Conservation (phyloP, 2,329 filamentous ascomycete genomes). For the Myriangium duriaei region DNA sequence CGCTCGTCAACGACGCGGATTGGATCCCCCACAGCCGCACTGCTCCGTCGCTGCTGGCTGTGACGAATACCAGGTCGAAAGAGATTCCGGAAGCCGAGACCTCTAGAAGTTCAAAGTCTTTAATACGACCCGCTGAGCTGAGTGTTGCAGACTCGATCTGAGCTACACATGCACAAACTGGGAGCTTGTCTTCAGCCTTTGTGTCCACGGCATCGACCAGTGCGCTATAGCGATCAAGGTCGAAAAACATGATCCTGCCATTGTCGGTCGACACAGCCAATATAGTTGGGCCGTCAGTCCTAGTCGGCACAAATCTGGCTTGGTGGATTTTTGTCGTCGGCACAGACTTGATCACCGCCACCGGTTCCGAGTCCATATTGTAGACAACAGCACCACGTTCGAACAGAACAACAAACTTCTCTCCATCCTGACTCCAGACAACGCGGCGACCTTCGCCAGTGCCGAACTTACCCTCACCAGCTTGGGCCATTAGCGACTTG, state of each 20-base stretch:
- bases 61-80: slow-evolving; percentile 47
- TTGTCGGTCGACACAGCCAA: slow-evolving; percentile 81
- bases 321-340: slow-evolving; percentile 72
- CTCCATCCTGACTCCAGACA: slow-evolving; percentile 61
- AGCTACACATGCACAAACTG: slow-evolving; percentile 43
- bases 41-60: slow-evolving; percentile 74
- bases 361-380: slow-evolving; percentile 48
- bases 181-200: slow-evolving; percentile 33
- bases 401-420: slow-evolving; percentile 82
- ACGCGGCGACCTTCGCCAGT: slow-evolving; percentile 75
- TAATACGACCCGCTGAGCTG: slow-evolving; percentile 61
- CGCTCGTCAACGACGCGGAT: slow-evolving; percentile 15
- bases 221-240: slow-evolving; percentile 45
- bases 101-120: slow-evolving; percentile 66
- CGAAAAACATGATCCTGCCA: slow-evolving; percentile 73
- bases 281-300: slow-evolving; percentile 33
- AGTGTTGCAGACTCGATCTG: slow-evolving; percentile 62
- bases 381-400: slow-evolving; percentile 77
- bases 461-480: slow-evolving; percentile 63
- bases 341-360: neutral
- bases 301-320: slow-evolving; percentile 54
- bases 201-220: slow-evolving; percentile 18
- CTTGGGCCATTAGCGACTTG: slow-evolving; percentile 55
- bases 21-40: slow-evolving; percentile 63
- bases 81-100: slow-evolving; percentile 26